A percentile compares a stretch with the other conserved stretches of the same genome.
Conservation (phyloP, 176 grass and related monocot genomes). For the Eragrostis nindensis region DNA sequence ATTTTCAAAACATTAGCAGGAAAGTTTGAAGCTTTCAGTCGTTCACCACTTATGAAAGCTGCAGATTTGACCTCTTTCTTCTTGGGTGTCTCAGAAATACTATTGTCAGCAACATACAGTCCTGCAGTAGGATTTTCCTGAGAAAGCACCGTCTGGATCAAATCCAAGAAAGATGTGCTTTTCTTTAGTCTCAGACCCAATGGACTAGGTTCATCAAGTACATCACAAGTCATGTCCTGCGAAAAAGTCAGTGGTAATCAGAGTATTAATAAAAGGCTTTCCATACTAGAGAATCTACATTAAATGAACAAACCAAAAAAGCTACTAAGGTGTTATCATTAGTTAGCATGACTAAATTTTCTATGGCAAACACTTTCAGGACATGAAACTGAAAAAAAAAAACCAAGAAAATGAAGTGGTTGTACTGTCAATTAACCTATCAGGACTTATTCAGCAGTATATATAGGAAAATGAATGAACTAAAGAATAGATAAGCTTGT, state of each 20-base stretch:
- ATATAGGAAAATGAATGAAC: too few species aligned
- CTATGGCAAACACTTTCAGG: neutral
- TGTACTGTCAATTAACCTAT: too few species aligned
- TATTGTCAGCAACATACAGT: neutral
- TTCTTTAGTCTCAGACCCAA: slow-evolving; percentile 75
- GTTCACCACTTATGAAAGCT: slow-evolving; percentile 34
- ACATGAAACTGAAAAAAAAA: neutral
- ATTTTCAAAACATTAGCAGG: slow-evolving; percentile 66
- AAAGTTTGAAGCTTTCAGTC: slow-evolving; percentile 89
- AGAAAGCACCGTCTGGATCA: slow-evolving; percentile 62
- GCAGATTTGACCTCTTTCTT: slow-evolving; percentile 46
- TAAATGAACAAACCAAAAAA: neutral
- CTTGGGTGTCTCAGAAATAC: slow-evolving; percentile 32
- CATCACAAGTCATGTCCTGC: slow-evolving; percentile 55
- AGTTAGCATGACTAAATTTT: neutral
- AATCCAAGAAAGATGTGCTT: slow-evolving; percentile 64
- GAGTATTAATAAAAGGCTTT: neutral
- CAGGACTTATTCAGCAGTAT: too few species aligned
- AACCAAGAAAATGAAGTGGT: too few species aligned
- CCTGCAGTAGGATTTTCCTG: slow-evolving; percentile 31
- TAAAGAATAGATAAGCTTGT: too few species aligned
- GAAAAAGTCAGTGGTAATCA: slow-evolving; percentile 20
- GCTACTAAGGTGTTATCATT: neutral
- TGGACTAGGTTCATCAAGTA: slow-evolving; percentile 64
- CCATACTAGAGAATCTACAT: neutral